Evolutionary conservation across 2,329 filamentous ascomycete genomes (phyloP).

Genomic region (Grosmannia penicillata): DNA sequence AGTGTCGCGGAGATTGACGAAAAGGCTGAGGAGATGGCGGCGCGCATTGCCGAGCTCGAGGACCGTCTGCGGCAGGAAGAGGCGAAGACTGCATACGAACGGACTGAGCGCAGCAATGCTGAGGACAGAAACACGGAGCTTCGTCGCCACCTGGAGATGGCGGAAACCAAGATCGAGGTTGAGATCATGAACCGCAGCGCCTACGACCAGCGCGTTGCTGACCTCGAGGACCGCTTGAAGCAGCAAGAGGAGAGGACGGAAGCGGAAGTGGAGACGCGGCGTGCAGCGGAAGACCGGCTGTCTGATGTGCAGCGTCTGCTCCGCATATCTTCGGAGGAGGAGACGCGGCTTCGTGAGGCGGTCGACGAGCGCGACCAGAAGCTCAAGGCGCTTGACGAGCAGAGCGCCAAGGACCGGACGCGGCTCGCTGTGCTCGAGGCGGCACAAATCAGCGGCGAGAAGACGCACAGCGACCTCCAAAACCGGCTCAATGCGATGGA

Average conservation of each 20-base stretch:
- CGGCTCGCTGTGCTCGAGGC: slow-evolving; percentile 54
- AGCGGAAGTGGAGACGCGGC: slow-evolving; percentile 45
- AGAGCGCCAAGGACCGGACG: slow-evolving; percentile 39
- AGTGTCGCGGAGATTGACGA: slow-evolving; percentile 30
- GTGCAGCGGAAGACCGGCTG: slow-evolving; percentile 56
- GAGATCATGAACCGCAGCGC: slow-evolving; percentile 47
- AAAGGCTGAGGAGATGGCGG: slow-evolving; percentile 43
- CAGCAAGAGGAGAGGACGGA: slow-evolving; percentile 49
- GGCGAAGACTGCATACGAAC: slow-evolving; percentile 32
- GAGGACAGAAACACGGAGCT: slow-evolving; percentile 40
- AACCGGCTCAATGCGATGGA: slow-evolving; percentile 40
- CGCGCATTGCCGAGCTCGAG: slow-evolving; percentile 45
- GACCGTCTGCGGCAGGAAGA: slow-evolving; percentile 35
- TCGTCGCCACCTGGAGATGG: slow-evolving; percentile 37
- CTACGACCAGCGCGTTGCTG: slow-evolving; percentile 45
- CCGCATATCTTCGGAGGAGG: slow-evolving; percentile 56
- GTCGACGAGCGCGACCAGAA: slow-evolving; percentile 56
- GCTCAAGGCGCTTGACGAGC: slow-evolving; percentile 44
- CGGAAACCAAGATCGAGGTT: slow-evolving; percentile 43
- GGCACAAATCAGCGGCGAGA: slow-evolving; percentile 42
- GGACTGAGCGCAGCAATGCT: slow-evolving; percentile 30
- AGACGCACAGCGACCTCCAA: slow-evolving; percentile 38
- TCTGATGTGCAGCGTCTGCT: slow-evolving; percentile 58
- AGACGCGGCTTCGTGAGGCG: slow-evolving; percentile 49
- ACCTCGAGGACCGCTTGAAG: slow-evolving; percentile 54